Evolutionary conservation across 495 filamentous ascomycete species (phyloP).

Genomic region (Penicillium angulare): DNA sequence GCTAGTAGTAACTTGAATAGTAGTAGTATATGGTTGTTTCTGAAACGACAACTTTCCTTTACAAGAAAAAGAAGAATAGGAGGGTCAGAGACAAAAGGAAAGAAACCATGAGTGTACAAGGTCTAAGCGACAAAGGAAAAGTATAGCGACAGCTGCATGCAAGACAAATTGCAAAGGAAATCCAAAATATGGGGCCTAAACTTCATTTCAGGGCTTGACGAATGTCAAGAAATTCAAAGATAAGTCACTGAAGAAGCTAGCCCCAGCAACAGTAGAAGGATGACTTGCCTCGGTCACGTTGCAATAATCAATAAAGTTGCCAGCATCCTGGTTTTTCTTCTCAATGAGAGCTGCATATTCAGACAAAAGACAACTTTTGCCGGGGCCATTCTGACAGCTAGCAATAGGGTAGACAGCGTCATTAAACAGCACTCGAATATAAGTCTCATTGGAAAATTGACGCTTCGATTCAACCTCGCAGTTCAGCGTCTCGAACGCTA

Average conservation of each 20-base stretch:
- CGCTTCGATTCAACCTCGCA: constrained; percentile 21
- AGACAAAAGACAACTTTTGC: constrained; percentile 42
- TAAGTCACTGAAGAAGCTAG: constrained; percentile 49
- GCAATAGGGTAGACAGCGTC: constrained; percentile 54
- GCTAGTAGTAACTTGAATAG: too few relatives aligned
- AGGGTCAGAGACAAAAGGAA: neutral
- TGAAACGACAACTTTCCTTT: too few relatives aligned
- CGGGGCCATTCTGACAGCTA: constrained; percentile 45
- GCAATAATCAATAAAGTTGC: constrained; percentile 44
- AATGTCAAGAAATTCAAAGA: constrained; percentile 32
- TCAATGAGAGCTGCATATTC: constrained; percentile 44
- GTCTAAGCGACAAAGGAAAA: neutral
- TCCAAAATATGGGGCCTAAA: neutral
- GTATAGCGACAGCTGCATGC: neutral
- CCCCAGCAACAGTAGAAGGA: constrained; percentile 29
- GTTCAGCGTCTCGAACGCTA: constrained; percentile 52
- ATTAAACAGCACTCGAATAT: constrained; percentile 50
- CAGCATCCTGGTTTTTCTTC: constrained; percentile 40
- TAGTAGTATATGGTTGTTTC: too few relatives aligned
- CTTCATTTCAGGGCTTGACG: constrained; percentile 26
- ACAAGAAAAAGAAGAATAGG: neutral
- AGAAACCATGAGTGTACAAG: neutral
- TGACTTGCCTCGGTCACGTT: constrained; percentile 36
- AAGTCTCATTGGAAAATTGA: constrained; percentile 21
- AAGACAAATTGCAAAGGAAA: neutral